These are phyloP conservation scores for Elaeis guineensis DNA, from an alignment of 176 grass and related monocot species.

Conservation along the genomic window DNA sequence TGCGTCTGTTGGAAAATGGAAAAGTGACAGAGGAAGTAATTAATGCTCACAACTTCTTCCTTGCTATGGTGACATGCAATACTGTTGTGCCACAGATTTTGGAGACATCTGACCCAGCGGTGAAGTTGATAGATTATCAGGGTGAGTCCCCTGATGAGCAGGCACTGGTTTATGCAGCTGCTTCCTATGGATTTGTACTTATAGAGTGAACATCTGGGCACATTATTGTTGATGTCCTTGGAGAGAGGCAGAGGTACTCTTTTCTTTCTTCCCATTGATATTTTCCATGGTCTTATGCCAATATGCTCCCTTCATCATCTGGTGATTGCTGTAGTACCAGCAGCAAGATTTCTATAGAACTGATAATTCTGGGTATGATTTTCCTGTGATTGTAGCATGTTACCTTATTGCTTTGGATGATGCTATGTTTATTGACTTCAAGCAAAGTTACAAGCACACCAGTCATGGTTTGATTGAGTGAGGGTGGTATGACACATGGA, in stretches of 20 bases:
- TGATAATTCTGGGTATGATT: too few relatives aligned
- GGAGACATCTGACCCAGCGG: constrained; percentile 43
- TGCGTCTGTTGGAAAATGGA: constrained; percentile 38
- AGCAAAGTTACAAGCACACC: too few relatives aligned
- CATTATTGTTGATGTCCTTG: constrained; percentile 58
- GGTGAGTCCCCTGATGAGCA: constrained; percentile 89
- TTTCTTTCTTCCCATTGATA: constrained; percentile 6
- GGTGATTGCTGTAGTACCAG: too few relatives aligned
- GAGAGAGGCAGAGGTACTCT: constrained; percentile 65
- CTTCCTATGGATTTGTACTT: constrained; percentile 80
- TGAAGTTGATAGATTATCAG: constrained; percentile 82
- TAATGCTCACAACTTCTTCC: constrained; percentile 54
- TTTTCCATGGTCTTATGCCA: too few relatives aligned
- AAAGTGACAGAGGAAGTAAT: constrained; percentile 32
- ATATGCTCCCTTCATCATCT: too few relatives aligned
- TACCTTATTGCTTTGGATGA: too few relatives aligned
- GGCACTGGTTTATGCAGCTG: constrained; percentile 78
- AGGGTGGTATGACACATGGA: too few relatives aligned
- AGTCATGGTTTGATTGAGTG: too few relatives aligned
- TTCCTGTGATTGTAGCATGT: too few relatives aligned
- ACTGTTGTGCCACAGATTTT: constrained; percentile 70
- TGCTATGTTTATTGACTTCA: too few relatives aligned
- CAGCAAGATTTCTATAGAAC: too few relatives aligned
- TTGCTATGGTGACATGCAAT: constrained; percentile 67
- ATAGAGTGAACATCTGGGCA: constrained; percentile 74